Base-by-base conservation (phyloP, 2,329 filamentous ascomycete genomes). In the Aspergillus pseudoterreus region DNA sequence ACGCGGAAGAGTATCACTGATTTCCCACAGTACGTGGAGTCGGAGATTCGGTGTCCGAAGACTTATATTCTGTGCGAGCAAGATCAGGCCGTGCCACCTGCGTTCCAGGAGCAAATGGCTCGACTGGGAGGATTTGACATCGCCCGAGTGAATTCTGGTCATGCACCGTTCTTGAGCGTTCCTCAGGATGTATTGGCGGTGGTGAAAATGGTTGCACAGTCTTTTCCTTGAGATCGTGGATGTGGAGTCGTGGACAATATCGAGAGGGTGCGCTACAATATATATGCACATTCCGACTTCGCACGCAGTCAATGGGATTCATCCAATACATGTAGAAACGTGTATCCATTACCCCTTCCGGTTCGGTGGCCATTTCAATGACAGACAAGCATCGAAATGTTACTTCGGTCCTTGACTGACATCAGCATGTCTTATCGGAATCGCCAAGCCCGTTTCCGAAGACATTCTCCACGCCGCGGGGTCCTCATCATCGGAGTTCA, bases 11-110 rank as follows among this genome's bases (percentile, higher is more conserved):
- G 44, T 19, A 24, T 54, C 1, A 45, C 36, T 5, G 17, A 19
- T 6, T 52, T 47, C 22, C 52, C 52, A 10, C 45, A 45, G 36
- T 45, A 49, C 15, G 38, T 54, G 35, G 52, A 52, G 43, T 46
- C 42, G 3, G 39, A 54, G 11, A 48, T 36, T n/a, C 24, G 24
- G 9, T 54, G 52, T 27, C 24, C 43, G 30, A 54, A 54, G 22
- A 47, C 36, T 8, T 53, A 55, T 44, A 53, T 46, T 48, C 47
- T 45, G 22, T 41, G 51, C 41, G 58, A 60, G 50, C 49, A 63
- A 53, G 59, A 61, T 53, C 50, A 50, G 51, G 55, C 54, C 47
- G 59, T 59, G 54, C 54, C 57, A 49, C 55, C 56, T 43, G 55
- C 53, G 51, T 60, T 51, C 41, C 52, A 53, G 39, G 58, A 57